phyloP scores from a whole-genome alignment of 2,329 filamentous ascomycete genomes.

The Aspergillus ibericus region DNA sequence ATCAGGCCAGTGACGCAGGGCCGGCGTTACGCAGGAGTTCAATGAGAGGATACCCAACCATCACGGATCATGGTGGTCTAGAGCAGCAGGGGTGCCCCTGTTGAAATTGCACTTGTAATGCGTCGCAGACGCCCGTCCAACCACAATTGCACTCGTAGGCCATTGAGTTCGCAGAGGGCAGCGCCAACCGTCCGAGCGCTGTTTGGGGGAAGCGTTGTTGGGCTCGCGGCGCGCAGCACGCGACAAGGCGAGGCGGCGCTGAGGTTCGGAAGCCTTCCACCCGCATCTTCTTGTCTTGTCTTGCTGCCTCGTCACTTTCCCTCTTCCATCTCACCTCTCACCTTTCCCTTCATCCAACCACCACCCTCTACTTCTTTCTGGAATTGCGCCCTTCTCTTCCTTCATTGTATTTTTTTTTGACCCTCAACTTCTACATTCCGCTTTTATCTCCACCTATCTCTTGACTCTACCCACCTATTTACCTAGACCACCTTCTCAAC shows the following conservation, averaged over 20 bases:
- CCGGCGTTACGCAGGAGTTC: conserved; percentile 10
- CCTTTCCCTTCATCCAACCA: conserved; percentile 4
- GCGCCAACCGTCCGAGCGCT: neutral
- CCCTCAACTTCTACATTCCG: conserved; percentile 7
- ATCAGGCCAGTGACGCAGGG: neutral
- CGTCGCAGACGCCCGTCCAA: neutral
- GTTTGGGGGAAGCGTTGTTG: neutral
- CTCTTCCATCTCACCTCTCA: conserved; percentile 9
- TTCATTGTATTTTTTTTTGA: conserved; percentile 1
- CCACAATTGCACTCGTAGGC: neutral
- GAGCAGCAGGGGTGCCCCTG: neutral
- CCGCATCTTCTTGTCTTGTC: conserved; percentile 30
- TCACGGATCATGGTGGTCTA: conserved; percentile 1
- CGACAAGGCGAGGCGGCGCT: conserved; percentile 21
- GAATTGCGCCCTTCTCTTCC: neutral
- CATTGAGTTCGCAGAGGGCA: neutral
- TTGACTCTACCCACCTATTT: neutral
- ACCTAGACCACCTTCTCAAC: neutral
- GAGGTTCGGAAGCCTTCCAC: conserved; percentile 35
- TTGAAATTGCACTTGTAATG: neutral
- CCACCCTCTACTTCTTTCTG: conserved; percentile 8
- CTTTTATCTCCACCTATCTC: conserved; percentile 5
- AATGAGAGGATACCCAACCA: conserved; percentile 18
- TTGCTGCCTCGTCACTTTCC: conserved; percentile 14
- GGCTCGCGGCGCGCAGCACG: conserved; percentile 15